Evolutionary conservation across 2,329 filamentous ascomycete genomes (phyloP).

Genomic region (Phyllosticta paracitricarpa): DNA sequence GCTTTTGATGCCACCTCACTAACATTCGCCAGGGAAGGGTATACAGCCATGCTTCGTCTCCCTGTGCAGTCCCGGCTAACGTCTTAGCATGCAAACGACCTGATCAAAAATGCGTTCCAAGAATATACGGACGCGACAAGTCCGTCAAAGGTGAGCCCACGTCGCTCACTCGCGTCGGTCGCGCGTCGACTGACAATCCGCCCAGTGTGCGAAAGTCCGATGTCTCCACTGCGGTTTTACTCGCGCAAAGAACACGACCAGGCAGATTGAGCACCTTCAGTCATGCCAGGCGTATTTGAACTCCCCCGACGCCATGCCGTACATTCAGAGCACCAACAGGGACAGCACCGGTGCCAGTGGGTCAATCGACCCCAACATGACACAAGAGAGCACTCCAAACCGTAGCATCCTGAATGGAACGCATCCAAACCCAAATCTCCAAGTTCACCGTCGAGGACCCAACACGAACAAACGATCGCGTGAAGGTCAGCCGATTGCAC

Average conservation of each 20-base stretch:
- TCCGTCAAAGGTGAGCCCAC: constrained; percentile 26
- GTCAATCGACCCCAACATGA: constrained; percentile 7
- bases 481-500: constrained; percentile 27
- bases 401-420: constrained; percentile 34
- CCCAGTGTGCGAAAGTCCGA: constrained; percentile 39
- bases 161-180: neutral
- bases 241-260: constrained; percentile 41
- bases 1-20: neutral
- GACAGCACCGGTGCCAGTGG: neutral
- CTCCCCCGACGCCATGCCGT: constrained; percentile 34
- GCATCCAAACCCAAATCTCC: constrained; percentile 39
- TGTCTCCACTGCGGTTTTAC: constrained; percentile 40
- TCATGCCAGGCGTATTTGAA: constrained; percentile 35
- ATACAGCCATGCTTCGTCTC: neutral
- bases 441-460: constrained; percentile 34
- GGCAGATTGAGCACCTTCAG: constrained; percentile 41
- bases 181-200: neutral
- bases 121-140: constrained; percentile 34
- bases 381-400: constrained; percentile 10
- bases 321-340: constrained; percentile 14
- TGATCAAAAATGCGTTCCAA: constrained; percentile 30
- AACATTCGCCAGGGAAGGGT: neutral
- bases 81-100: constrained; percentile 29
- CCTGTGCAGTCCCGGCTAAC: constrained; percentile 3
- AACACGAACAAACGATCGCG: constrained; percentile 28